Evolutionary conservation across 257 asterid genomes (phyloP), one percentile per base, ranked within the genome.

Genomic region (Nemophila menziesii): DNA sequence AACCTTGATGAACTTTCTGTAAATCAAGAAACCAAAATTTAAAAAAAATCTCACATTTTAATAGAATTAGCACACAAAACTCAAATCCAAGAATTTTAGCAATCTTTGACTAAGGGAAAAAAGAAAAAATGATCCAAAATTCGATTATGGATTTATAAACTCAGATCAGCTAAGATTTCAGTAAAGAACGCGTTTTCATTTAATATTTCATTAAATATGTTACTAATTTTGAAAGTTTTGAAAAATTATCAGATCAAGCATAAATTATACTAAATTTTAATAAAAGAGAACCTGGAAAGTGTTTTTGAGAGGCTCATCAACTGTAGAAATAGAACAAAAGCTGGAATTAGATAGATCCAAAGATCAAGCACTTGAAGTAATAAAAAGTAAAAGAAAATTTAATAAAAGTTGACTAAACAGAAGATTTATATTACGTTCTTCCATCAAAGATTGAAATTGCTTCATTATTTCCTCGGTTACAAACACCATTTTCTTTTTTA

Each of bases 1-100:
- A 58, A 44, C 87, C 95, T 40, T 73, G 78, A 66, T 80, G 93
- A 29, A 80, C 49, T 51, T 80, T 73, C 96, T 85, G 80, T 56
- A 69, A 22, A 56, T 43, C 20, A 22, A 46, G 37, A 42, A 11
- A 19, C 2, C 7, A 29, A 7, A 7, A 29, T 29, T 29, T 29
- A 2, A 29, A 13, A 13, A 29, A n/a, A n/a, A n/a, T n/a, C n/a
- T 29, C 9, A 10, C 48, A 51, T 33, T 44, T 20, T 33, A 3
- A 49, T 27, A 8, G 16, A 16, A 23, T 12, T 17, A 26, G 3
- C 22, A 3, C n/a, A 54, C 4, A 16, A 11, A 21, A 36, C 53
- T 34, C 50, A 37, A 40, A 19, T 21, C 33, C 10, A 51, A 4
- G 4, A 46, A 3, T 33, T 13, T n/a, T 15, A 56, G 33, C 44